A percentile compares a stretch with the other conserved stretches of the same genome.
These are phyloP conservation scores for Paraphoma chrysanthemicola DNA, from an alignment of 2,329 filamentous ascomycete species.

Conservation along the genomic window DNA sequence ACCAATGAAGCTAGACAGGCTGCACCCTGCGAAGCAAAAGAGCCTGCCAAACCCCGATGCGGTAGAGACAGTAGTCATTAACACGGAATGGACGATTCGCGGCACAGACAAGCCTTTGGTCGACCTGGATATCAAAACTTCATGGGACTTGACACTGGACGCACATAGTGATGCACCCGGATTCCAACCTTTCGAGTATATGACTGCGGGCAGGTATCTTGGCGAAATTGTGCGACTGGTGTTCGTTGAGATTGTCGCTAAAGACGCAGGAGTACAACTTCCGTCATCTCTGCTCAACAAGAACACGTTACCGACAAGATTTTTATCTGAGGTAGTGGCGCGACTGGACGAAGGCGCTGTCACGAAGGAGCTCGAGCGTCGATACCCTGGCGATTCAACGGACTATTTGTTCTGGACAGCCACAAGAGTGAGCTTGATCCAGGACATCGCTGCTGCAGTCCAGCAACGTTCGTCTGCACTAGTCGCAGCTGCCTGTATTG, in stretches of 20 bases:
- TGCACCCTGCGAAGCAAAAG: slow-evolving; percentile 68
- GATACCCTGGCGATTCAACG: slow-evolving; percentile 61
- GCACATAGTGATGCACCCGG: slow-evolving; percentile 71
- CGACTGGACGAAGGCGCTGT: slow-evolving; percentile 39
- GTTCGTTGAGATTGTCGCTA: slow-evolving; percentile 64
- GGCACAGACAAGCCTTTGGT: slow-evolving; percentile 73
- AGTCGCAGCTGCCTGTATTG: slow-evolving; percentile 75
- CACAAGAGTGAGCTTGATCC: slow-evolving; percentile 56
- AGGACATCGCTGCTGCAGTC: slow-evolving; percentile 72
- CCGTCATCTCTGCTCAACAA: slow-evolving; percentile 63
- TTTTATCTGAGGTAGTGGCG: slow-evolving; percentile 73
- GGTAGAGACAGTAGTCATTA: slow-evolving; percentile 74
- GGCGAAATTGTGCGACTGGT: slow-evolving; percentile 78
- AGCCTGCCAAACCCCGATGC: slow-evolving; percentile 36
- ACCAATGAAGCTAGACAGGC: slow-evolving; percentile 67
- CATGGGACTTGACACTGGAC: slow-evolving; percentile 75
- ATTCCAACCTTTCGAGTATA: slow-evolving; percentile 84
- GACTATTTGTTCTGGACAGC: background rate
- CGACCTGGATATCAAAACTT: slow-evolving; percentile 68
- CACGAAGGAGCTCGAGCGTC: slow-evolving; percentile 52
- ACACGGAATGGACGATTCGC: slow-evolving; percentile 85
- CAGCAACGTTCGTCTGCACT: slow-evolving; percentile 76
- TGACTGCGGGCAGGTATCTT: slow-evolving; percentile 80
- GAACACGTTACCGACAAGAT: slow-evolving; percentile 74
- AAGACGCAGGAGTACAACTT: slow-evolving; percentile 50